Evolutionary conservation across 352 stramenopile species (phyloP).

Genomic region (Pythium periplocum): DNA sequence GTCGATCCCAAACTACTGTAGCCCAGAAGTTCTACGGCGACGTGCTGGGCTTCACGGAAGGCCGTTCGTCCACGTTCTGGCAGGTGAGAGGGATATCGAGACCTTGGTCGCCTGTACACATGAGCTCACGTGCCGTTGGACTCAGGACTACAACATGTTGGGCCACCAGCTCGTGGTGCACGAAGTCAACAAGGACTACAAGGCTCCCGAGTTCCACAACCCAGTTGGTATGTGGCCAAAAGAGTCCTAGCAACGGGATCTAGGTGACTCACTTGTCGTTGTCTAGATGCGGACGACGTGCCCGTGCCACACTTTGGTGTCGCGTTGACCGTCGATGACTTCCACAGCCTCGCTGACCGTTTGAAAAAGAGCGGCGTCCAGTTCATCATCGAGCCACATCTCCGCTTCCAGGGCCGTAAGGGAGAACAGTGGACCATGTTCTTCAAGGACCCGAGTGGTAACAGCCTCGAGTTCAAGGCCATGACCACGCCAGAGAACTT

Average conservation of each 20-base stretch:
- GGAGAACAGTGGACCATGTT: conserved; percentile 99
- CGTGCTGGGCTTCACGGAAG: conserved; percentile 89
- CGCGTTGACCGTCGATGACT: conserved; percentile 90
- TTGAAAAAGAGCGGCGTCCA: conserved; percentile 72
- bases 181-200: conserved; percentile 91
- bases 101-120: too few relatives aligned
- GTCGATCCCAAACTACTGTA: conserved; percentile 8
- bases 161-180: conserved; percentile 87
- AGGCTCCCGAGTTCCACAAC: conserved; percentile 93
- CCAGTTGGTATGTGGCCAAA: conserved; percentile 72
- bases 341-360: conserved; percentile 86
- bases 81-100: conserved; percentile 49
- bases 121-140: conserved; percentile 7
- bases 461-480: conserved; percentile 99
- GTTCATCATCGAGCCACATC: conserved; percentile 96
- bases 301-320: conserved; percentile 95
- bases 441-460: conserved; percentile 97
- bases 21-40: conserved; percentile 93
- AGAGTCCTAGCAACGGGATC: not conserved
- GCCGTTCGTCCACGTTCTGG: conserved; percentile 90
- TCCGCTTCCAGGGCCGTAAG: conserved; percentile 91
- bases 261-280: not conserved
- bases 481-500: conserved; percentile 97
- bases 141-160: conserved; percentile 89
- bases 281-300: conserved; percentile 93